Base-by-base conservation (phyloP, 1,284 basidiomycete species). In the Pseudozyma sp. region DNA sequence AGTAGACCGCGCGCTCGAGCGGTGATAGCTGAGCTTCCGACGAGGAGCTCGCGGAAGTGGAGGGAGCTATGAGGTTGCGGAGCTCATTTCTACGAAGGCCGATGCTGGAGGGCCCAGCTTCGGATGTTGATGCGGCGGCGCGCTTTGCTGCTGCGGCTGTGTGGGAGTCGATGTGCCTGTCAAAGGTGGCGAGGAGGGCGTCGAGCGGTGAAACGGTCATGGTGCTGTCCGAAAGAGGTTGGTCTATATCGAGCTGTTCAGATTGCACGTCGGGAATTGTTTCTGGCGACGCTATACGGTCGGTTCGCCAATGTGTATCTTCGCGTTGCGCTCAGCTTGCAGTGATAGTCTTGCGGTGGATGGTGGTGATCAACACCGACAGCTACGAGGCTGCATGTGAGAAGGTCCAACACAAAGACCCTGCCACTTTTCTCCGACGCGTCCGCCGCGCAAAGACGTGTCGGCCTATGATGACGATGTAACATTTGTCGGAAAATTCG, bases 1-100 rank as follows among this genome's bases (percentile, higher is more conserved):
- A 62, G 59, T 68, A 62, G 29, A 71, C 59, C 1, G 73, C 73
- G 6, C 73, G 55, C 51, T 75, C 73, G 7, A 75, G 52, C 6
- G 73, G 68, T 3, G 72, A 67, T 0, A 75, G 56, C n/a, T 52
- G 54, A 3, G 33, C 47, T 8, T 42, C n/a, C 0, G 42, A 13
- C 2, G 55, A 30, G 17, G 50, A 24, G 43, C 33, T 43, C 30
- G 43, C 6, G 8, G 49, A 13, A 1, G 54, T 52, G 5, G 60
- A 35, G 6, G 35, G 46, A 0, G 53, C 53, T 40, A 69, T 64
- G 40, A 69, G 53, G 10, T 48, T 50, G 29, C 67, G 56, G 9
- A 69, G 45, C 35, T 64, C 61, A 39, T 60, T 42, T 52, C 67
- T 56, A 30, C 34, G 53, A 8, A 59, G 31, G 19, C 19, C 34